A percentile compares a stretch with the other conserved stretches of the same genome.
Evolutionary conservation across 1,284 basidiomycete genomes (phyloP).

Genomic region (Rhodotorula sp.): DNA sequence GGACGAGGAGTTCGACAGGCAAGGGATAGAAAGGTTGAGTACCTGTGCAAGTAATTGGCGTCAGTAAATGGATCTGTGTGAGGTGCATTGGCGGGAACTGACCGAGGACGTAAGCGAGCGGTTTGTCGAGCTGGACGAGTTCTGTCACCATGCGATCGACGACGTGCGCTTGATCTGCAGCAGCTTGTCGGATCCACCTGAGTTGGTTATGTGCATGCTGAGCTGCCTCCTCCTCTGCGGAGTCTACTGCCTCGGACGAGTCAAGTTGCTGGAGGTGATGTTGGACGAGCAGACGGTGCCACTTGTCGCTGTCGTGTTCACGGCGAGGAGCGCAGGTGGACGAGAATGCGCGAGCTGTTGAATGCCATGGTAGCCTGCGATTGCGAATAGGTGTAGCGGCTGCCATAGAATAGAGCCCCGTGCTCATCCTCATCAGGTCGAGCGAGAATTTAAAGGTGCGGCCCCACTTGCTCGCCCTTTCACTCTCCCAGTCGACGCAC

Average conservation of each 20-base stretch:
- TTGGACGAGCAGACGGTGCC: background rate
- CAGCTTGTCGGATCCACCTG: conserved; percentile 18
- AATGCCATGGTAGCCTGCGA: too few species aligned
- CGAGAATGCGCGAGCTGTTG: too few species aligned
- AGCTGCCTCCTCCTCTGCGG: background rate
- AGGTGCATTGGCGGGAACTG: conserved; percentile 41
- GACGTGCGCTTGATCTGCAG: background rate
- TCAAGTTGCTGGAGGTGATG: background rate
- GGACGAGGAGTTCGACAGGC: conserved; percentile 58
- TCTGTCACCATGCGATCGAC: conserved; percentile 28
- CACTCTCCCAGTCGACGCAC: too few species aligned
- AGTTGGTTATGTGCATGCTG: conserved; percentile 19
- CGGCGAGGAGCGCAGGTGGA: background rate
- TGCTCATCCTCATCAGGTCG: too few species aligned
- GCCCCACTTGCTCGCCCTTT: too few species aligned
- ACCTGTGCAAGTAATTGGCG: conserved; percentile 54
- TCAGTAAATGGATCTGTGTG: background rate
- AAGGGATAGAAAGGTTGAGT: conserved; percentile 83
- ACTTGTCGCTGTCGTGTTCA: background rate
- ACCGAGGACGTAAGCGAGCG: conserved; percentile 90
- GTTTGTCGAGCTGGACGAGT: conserved; percentile 60
- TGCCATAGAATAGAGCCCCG: too few species aligned
- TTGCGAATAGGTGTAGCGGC: background rate
- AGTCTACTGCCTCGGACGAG: background rate
- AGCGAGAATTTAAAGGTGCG: too few species aligned